phyloP scores from a whole-genome alignment of 179 eudicot genomes.

The Beta macrorhiza region DNA sequence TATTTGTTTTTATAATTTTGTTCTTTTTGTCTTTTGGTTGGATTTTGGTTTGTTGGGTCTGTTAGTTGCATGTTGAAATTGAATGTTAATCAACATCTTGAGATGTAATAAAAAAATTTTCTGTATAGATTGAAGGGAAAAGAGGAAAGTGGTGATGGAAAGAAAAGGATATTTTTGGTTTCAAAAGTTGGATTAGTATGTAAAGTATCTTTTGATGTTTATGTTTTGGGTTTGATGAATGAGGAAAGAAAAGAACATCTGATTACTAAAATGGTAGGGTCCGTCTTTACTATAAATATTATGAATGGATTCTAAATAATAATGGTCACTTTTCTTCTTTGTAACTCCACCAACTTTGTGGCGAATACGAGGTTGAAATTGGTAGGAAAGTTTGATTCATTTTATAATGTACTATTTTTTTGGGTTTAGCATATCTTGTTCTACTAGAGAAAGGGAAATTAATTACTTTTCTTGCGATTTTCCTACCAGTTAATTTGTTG shows the following conservation, averaged over 20 bases:
- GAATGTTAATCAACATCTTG: slow-evolving; percentile 3
- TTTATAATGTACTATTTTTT: background rate
- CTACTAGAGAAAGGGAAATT: background rate
- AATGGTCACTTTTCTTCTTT: slow-evolving; percentile 23
- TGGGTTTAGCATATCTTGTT: slow-evolving; percentile 2
- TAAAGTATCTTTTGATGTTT: slow-evolving; percentile 17
- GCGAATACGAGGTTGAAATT: slow-evolving; percentile 18
- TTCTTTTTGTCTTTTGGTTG: background rate
- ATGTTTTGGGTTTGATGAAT: slow-evolving; percentile 7
- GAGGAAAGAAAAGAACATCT: slow-evolving; percentile 10
- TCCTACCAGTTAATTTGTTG: background rate
- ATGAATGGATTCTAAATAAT: background rate
- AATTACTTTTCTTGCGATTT: background rate
- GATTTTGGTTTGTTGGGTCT: too few relatives aligned
- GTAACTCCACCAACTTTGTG: slow-evolving; percentile 21
- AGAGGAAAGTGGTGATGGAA: background rate
- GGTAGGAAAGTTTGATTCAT: slow-evolving; percentile 1
- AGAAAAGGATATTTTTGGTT: slow-evolving; percentile 13
- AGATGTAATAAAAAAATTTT: background rate
- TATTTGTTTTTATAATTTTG: background rate
- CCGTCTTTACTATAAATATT: background rate
- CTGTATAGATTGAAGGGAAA: background rate
- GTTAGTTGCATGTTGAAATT: background rate
- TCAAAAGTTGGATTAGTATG: slow-evolving; percentile 1
- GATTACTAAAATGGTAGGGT: background rate